Conservation (phyloP, 768 basidiomycete species). For the Russula sp. region DNA sequence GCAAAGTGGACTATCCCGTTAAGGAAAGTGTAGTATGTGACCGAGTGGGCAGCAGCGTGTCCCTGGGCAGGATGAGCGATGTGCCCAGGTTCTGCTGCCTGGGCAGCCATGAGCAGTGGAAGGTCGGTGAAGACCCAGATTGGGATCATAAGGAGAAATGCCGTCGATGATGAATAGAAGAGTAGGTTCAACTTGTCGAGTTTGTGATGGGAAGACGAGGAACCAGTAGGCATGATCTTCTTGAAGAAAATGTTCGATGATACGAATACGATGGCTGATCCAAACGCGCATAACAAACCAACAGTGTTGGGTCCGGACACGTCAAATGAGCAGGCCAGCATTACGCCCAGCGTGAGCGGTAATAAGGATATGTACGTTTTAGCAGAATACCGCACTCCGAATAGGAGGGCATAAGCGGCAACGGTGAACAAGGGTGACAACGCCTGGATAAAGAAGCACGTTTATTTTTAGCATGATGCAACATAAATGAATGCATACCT, state of each 20-base stretch:
- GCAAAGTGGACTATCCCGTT: slow-evolving; percentile 96
- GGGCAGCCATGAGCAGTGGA: slow-evolving; percentile 50
- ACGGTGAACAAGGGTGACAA: slow-evolving; percentile 97
- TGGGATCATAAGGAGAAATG: slow-evolving; percentile 94
- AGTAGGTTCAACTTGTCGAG: slow-evolving; percentile 96
- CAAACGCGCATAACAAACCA: slow-evolving; percentile 93
- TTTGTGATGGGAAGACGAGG: slow-evolving; percentile 51
- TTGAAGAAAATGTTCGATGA: slow-evolving; percentile 99
- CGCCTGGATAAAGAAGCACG: slow-evolving; percentile 47
- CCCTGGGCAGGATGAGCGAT: slow-evolving; percentile 43
- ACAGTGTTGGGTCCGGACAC: slow-evolving; percentile 78
- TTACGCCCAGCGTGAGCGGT: slow-evolving; percentile 94
- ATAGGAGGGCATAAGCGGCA: slow-evolving; percentile 87
- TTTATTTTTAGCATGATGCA: neutral
- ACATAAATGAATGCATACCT: slow-evolving; percentile 48
- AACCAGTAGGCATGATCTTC: slow-evolving; percentile 79
- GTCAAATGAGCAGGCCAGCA: slow-evolving; percentile 95
- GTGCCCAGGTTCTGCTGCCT: slow-evolving; percentile 35
- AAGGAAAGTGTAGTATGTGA: slow-evolving; percentile 79
- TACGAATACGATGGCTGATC: slow-evolving; percentile 94
- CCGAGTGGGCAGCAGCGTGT: slow-evolving; percentile 50
- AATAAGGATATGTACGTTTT: slow-evolving; percentile 90
- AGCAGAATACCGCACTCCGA: slow-evolving; percentile 87
- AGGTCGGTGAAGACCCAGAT: slow-evolving; percentile 91
- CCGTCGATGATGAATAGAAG: slow-evolving; percentile 90